These are phyloP conservation scores for Maudiozyma bulderi DNA, from an alignment of 805 yeast genomes.

Conservation along the genomic window DNA sequence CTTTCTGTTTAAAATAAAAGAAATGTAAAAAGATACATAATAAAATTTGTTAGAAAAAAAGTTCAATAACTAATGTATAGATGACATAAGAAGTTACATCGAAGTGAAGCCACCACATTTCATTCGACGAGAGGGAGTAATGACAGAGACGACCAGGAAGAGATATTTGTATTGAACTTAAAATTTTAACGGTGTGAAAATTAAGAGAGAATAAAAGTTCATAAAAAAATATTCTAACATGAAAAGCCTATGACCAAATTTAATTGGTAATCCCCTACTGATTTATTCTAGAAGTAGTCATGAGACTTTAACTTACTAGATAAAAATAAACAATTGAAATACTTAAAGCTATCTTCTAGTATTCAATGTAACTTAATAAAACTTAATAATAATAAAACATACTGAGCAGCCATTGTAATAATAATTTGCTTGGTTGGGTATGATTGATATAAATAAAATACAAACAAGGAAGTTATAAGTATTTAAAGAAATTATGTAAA, in stretches of 20 bases:
- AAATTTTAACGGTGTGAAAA: conserved; percentile 9
- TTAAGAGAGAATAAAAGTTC: conserved; percentile 1
- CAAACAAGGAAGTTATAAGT: background rate
- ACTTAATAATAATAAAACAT: conserved; percentile 14
- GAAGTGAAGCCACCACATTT: conserved; percentile 33
- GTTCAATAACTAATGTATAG: background rate
- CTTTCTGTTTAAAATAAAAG: conserved; percentile 25
- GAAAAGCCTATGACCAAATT: conserved; percentile 20
- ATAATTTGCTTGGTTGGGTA: conserved; percentile 15
- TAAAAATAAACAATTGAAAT: background rate
- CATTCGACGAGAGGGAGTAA: conserved; percentile 32
- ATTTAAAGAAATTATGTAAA: background rate
- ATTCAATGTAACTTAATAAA: conserved; percentile 10
- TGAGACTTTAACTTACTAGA: background rate
- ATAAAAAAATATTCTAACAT: conserved; percentile 9
- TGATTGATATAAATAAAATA: background rate
- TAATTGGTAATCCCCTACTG: conserved; percentile 25
- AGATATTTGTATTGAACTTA: background rate
- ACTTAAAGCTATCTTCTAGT: background rate
- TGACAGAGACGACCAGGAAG: conserved; percentile 28
- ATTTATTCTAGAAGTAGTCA: background rate
- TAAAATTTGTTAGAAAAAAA: conserved; percentile 8
- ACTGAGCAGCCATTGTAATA: conserved; percentile 31
- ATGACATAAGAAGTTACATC: conserved; percentile 29
- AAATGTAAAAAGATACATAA: background rate